Conservation (phyloP, 257 asterid genomes). For the Capsicum pubescens region DNA sequence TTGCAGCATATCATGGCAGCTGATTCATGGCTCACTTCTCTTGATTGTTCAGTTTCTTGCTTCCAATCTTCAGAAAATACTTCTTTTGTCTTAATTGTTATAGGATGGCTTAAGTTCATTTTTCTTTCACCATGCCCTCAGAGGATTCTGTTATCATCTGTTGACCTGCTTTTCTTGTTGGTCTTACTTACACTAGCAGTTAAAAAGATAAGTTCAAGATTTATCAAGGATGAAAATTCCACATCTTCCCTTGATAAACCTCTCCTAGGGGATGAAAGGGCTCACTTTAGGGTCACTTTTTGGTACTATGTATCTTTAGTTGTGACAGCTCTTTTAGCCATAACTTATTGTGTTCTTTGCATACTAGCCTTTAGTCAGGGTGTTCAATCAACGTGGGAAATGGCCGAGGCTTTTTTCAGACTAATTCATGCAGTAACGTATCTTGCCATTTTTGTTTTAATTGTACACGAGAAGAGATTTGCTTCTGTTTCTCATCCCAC, state of each 20-base stretch:
- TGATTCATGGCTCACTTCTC: constrained; percentile 48
- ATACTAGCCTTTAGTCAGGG: constrained; percentile 45
- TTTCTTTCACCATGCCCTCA: constrained; percentile 58
- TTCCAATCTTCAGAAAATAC: constrained; percentile 27
- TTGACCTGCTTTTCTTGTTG: constrained; percentile 46
- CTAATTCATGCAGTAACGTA: constrained; percentile 48
- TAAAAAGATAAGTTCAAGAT: constrained; percentile 39
- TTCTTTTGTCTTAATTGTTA: constrained; percentile 25
- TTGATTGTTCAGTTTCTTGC: constrained; percentile 38
- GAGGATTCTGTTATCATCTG: constrained; percentile 46
- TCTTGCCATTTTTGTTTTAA: constrained; percentile 42
- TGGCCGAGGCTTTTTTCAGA: constrained; percentile 41
- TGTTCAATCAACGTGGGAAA: constrained; percentile 41
- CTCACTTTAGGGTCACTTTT: constrained; percentile 37
- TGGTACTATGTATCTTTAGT: constrained; percentile 47
- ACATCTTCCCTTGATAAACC: constrained; percentile 50
- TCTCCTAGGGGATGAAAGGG: constrained; percentile 46
- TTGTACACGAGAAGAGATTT: constrained; percentile 55
- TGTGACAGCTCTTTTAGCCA: constrained; percentile 51
- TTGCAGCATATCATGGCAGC: constrained; percentile 36
- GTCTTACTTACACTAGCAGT: constrained; percentile 34
- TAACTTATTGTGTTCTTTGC: constrained; percentile 28
- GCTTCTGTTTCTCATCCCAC: constrained; percentile 50
- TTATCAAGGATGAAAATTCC: constrained; percentile 21
- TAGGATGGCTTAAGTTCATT: constrained; percentile 48